These are phyloP conservation scores for Aspergillus awamori DNA, from an alignment of 2,329 filamentous ascomycete species.

Conservation along the genomic window DNA sequence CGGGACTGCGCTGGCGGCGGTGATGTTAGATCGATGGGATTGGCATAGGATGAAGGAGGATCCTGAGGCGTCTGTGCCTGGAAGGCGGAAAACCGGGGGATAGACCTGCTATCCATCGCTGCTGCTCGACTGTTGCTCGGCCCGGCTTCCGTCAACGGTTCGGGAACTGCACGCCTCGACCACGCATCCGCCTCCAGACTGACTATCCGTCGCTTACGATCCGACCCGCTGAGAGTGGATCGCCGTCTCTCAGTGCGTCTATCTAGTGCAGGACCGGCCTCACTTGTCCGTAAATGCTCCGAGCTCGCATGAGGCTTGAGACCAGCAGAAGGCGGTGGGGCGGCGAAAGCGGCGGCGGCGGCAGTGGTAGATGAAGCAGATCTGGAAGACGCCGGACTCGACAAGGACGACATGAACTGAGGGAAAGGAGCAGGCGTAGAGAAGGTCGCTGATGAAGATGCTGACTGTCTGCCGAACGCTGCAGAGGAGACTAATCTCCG, in stretches of 20 bases:
- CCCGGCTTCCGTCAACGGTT: conserved; percentile 17
- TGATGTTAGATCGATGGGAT: conserved; percentile 38
- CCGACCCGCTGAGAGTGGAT: conserved; percentile 30
- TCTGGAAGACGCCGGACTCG: conserved; percentile 23
- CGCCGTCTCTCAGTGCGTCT: conserved; percentile 23
- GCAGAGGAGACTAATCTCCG: conserved; percentile 39
- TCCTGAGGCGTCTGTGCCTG: conserved; percentile 11
- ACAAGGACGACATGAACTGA: conserved; percentile 30
- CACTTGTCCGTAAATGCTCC: conserved; percentile 16
- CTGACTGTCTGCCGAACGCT: conserved; percentile 17
- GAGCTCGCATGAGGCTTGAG: conserved; percentile 22
- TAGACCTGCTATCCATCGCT: conserved; percentile 29
- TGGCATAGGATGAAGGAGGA: conserved; percentile 31
- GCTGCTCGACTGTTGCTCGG: conserved; percentile 20
- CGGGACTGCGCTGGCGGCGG: conserved; percentile 31
- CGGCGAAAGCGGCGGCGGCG: conserved; percentile 14
- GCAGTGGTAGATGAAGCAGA: conserved; percentile 19
- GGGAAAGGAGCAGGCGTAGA: background rate
- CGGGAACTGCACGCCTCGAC: conserved; percentile 19
- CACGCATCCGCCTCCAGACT: conserved; percentile 35
- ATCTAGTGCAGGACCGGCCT: conserved; percentile 23
- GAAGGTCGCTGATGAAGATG: conserved; percentile 8
- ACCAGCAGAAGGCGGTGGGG: conserved; percentile 11
- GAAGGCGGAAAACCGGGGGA: conserved; percentile 24
- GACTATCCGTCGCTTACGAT: conserved; percentile 49